phyloP scores from a whole-genome alignment of 495 filamentous ascomycete genomes.

The Aspergillus steynii region DNA sequence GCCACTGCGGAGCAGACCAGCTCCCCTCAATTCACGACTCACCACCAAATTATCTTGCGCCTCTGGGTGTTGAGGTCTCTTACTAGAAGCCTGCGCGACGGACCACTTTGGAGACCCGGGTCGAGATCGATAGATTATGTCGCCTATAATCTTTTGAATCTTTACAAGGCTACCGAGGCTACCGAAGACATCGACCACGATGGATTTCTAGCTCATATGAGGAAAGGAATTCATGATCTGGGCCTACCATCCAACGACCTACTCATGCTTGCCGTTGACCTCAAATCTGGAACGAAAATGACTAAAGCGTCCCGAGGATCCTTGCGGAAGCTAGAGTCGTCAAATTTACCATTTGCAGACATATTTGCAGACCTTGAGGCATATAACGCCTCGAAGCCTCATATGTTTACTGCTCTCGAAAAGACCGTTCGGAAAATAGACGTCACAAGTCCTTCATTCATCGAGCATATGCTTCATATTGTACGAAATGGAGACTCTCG shows the following conservation, averaged over 20 bases:
- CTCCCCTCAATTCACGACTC: conserved; percentile 12
- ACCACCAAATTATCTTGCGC: conserved; percentile 35
- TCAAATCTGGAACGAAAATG: conserved; percentile 26
- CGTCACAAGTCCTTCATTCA: conserved; percentile 32
- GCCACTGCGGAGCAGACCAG: not conserved
- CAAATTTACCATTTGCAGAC: conserved; percentile 28
- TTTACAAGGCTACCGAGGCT: conserved; percentile 26
- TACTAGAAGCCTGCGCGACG: conserved; percentile 20
- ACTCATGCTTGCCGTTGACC: conserved; percentile 29
- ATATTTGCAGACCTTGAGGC: conserved; percentile 29
- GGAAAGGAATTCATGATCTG: conserved; percentile 32
- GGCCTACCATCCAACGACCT: conserved; percentile 36
- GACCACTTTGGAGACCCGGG: conserved; percentile 24
- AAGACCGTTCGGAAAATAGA: conserved; percentile 36
- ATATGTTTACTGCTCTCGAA: conserved; percentile 33
- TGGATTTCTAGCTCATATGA: conserved; percentile 32
- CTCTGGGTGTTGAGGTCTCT: conserved; percentile 40
- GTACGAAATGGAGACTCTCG: conserved; percentile 36
- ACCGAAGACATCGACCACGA: conserved; percentile 6
- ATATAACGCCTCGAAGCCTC: conserved; percentile 26
- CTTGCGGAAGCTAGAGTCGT: conserved; percentile 34
- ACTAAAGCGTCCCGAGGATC: conserved; percentile 26
- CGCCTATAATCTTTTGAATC: conserved; percentile 29
- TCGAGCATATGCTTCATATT: conserved; percentile 29
- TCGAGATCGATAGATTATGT: conserved; percentile 24